Evolutionary conservation across 164 flowering plant genomes (phyloP), one percentile per base, ranked within the genome.

Genomic region (Aristolochia californica): DNA sequence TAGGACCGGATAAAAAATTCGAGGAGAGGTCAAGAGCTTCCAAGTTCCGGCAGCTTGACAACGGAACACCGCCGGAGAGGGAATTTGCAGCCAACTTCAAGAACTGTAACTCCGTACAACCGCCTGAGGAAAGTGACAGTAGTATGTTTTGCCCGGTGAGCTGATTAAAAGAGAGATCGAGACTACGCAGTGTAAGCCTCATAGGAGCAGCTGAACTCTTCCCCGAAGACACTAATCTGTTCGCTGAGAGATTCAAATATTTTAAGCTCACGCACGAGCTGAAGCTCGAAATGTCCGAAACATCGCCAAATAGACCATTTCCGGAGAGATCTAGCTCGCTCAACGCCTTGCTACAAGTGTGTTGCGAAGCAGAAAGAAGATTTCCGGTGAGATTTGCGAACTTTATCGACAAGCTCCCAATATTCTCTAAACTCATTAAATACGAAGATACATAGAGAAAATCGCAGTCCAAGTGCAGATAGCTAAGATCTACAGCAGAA

Each of bases 141-240:
- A 84, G 58, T 3, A 70, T 70, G 38, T 61, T 64, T 0, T 66
- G 59, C 4, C 86, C 91, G 1, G 75, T 63, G 38, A 91, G 63
- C 55, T 54, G 62, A 52, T 91, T 91, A 57, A 14, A 69, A 16
- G 96, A 88, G 45, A 88, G 78, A 73, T 91, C 98, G 34, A 91
- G 77, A 23, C 52, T 63, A 57, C 76, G 67, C n/a, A 91, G 30
- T 20, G 45, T 53, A 8, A 74, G 61, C 60, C 48, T 48, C 20
- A 73, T 18, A 4, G 22, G 53, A 60, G 5, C 66, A 77, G 38
- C 59, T 57, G 23, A 72, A 55, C 21, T 55, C 64, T 49, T 25
- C 59, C 52, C 51, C 48, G 18, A 74, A 44, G 70, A 80, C 53
- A 61, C 75, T 56, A 87, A 47, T 0, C 13, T 30, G 66, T 88